Evolutionary conservation across 2,329 filamentous ascomycete species (phyloP).

Genomic region (Myriosclerotinia scirpicola): DNA sequence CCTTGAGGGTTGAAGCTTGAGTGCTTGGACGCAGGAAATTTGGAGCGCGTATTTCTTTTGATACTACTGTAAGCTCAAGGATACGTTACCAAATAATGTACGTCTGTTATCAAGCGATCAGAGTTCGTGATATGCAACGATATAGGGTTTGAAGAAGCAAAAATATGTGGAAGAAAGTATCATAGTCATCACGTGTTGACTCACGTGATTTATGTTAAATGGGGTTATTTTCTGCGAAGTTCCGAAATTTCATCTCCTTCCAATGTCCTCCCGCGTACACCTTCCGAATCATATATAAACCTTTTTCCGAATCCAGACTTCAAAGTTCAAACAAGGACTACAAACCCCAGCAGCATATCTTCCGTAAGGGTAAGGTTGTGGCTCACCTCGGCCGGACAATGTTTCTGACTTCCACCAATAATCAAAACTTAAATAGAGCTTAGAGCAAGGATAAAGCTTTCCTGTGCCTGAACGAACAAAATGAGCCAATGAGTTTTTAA

Average conservation of each 20-base stretch:
- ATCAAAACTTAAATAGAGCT: background rate
- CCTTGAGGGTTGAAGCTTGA: background rate
- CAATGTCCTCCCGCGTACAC: too few relatives aligned
- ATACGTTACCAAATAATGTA: background rate
- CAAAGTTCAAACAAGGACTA: too few relatives aligned
- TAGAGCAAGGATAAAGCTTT: slow-evolving; percentile 3
- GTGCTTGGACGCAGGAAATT: background rate
- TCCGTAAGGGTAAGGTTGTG: background rate
- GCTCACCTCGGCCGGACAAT: background rate
- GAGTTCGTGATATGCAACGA: background rate
- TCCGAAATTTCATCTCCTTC: too few relatives aligned
- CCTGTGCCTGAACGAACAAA: background rate
- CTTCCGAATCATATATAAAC: too few relatives aligned
- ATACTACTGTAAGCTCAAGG: too few relatives aligned
- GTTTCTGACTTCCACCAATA: slow-evolving; percentile 11
- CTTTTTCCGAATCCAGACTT: too few relatives aligned
- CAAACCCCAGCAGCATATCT: background rate
- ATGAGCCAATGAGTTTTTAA: background rate
- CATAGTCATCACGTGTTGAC: background rate
- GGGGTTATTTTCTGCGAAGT: too few relatives aligned
- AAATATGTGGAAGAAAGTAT: background rate
- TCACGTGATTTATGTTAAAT: too few relatives aligned
- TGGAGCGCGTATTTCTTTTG: background rate
- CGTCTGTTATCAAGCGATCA: background rate
- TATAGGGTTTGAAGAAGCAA: background rate